Base-by-base conservation (phyloP, 1,284 basidiomycete species). In the Fistulina hepatica region DNA sequence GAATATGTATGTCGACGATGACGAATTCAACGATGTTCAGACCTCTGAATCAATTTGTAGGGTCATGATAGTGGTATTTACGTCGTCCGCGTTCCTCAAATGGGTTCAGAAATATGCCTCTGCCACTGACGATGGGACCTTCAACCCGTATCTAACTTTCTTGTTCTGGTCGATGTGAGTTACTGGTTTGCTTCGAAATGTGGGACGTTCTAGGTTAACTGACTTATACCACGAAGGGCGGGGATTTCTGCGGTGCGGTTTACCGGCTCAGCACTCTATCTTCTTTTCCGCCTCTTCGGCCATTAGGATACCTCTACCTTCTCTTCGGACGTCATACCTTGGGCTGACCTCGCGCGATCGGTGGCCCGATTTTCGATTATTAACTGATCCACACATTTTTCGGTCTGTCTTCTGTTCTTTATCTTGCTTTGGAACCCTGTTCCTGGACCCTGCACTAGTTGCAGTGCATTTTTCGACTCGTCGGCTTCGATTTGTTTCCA, bases 111-210 rank as follows among this genome's bases (percentile, higher is more conserved):
- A 62, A 21, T 71, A 78, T 44, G 57, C 84, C 36, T 56, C 66
- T 34, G 58, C 53, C 7, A 56, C 60, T 1, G 54, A 57, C 8
- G 63, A 69, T 39, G 64, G 69, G 12, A 62, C 65, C 17, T 90
- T 91, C 65, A 91, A 92, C 55, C 88, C 88, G 4, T 91, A 91
- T 54, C 69, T 92, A 40, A 76, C 71, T 17, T 81, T 84, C 64
- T 69, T 90, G 44, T 90, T 91, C 67, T 77, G 72, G 54, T 75
- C 81, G 24, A 73, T 92, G 71, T 84, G 54, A 58, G 81, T 74
- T 12, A 21, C 36, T 35, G 36, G 31, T 13, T 11, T 36, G 40
- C 36, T 37, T 45, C 23, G 35, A 40, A 6, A 15, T 26, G 8
- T 40, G 22, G 11, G 27, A 33, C 17, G 25, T 22, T 43, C 34